phyloP scores from a whole-genome alignment of 2,329 filamentous ascomycete species.

The Exophiala bonariae region DNA sequence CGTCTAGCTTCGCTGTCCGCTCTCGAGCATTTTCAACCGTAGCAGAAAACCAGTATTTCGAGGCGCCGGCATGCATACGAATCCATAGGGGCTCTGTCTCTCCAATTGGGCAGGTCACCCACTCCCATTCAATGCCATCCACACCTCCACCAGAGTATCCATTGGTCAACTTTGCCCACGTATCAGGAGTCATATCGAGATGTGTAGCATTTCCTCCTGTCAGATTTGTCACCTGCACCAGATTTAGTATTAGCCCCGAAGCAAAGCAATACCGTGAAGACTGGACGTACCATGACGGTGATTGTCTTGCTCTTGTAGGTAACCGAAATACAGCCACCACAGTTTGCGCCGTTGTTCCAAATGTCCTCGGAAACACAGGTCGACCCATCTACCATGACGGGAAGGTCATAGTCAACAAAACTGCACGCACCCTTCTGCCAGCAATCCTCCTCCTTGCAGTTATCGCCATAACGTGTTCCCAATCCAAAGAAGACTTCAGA shows the following conservation, averaged over 20 bases:
- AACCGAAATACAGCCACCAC: conserved; percentile 8
- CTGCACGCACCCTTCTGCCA: conserved; percentile 5
- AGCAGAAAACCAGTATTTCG: conserved; percentile 5
- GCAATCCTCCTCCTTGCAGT: conserved; percentile 3
- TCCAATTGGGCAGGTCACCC: conserved; percentile 2
- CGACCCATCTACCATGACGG: conserved; percentile 2
- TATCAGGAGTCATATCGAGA: conserved; percentile 6
- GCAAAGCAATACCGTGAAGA: too few relatives aligned
- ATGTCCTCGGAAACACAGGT: conserved; percentile 6
- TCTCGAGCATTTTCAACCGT: conserved; percentile 6
- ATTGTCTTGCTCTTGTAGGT: conserved; percentile 6
- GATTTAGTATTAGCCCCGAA: not conserved
- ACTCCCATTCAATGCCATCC: conserved; percentile 5
- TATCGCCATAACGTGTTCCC: conserved; percentile 8
- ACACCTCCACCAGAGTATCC: conserved; percentile 1
- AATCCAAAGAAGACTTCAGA: not conserved
- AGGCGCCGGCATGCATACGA: conserved; percentile 4
- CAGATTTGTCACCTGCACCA: conserved; percentile 5
- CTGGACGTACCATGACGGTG: conserved; percentile 9
- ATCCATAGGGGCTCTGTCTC: conserved; percentile 2
- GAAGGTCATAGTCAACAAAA: conserved; percentile 5
- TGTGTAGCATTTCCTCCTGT: conserved; percentile 4
- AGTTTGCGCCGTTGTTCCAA: conserved; percentile 5
- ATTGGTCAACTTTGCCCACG: conserved; percentile 1
- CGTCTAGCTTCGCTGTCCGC: conserved; percentile 2